phyloP scores from a whole-genome alignment of 345 rosid genomes.

The Crucihimalaya himalaica region DNA sequence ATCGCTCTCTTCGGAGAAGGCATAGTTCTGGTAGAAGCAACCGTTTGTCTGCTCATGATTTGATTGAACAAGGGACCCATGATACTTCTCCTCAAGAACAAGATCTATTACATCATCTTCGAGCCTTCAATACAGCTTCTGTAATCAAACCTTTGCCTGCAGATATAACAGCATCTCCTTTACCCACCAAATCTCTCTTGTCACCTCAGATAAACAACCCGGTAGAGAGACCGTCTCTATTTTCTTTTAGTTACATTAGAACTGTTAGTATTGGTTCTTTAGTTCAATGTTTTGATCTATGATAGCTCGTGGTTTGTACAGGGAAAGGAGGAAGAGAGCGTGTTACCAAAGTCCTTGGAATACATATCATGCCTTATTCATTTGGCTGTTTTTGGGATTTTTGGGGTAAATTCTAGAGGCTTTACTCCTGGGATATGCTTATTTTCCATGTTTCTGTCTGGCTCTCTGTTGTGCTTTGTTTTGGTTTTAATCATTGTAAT shows the following conservation, averaged over 20 bases:
- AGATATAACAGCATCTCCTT: slow-evolving; percentile 49
- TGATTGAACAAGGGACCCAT: slow-evolving; percentile 42
- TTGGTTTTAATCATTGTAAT: slow-evolving; percentile 3
- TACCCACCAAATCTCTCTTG: slow-evolving; percentile 49
- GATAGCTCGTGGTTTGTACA: slow-evolving; percentile 21
- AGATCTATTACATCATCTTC: slow-evolving; percentile 34
- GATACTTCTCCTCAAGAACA: slow-evolving; percentile 35
- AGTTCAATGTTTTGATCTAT: slow-evolving; percentile 20
- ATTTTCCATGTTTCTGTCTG: background rate
- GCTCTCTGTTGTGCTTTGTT: slow-evolving; percentile 19
- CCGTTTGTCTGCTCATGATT: slow-evolving; percentile 46
- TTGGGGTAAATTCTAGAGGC: slow-evolving; percentile 53
- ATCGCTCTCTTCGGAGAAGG: slow-evolving; percentile 61
- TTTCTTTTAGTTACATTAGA: background rate
- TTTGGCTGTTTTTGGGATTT: slow-evolving; percentile 77
- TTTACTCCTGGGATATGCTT: background rate
- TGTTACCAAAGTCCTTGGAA: slow-evolving; percentile 54
- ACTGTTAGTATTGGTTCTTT: slow-evolving; percentile 12
- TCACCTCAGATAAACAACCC: slow-evolving; percentile 32
- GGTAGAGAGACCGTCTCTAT: slow-evolving; percentile 29
- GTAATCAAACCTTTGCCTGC: slow-evolving; percentile 43
- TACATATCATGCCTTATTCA: slow-evolving; percentile 56
- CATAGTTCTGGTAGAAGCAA: slow-evolving; percentile 51
- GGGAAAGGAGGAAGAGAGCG: slow-evolving; percentile 44
- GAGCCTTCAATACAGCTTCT: slow-evolving; percentile 36